These are phyloP conservation scores for Ophiocordyceps camponoti-saundersi DNA, from an alignment of 2,329 filamentous ascomycete genomes.

Conservation along the genomic window DNA sequence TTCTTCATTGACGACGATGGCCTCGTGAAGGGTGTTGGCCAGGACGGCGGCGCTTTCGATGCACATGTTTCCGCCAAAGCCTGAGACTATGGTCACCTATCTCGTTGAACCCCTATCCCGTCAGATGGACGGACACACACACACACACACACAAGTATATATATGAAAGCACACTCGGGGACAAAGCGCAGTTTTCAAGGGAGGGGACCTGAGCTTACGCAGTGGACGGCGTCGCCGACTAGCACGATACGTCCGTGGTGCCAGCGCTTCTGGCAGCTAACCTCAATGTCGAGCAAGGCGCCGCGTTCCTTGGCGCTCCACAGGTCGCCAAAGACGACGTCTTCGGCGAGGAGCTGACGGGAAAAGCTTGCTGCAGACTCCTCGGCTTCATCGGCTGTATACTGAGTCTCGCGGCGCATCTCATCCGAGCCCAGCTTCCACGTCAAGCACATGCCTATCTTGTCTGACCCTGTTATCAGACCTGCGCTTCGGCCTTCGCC, in stretches of 20 bases:
- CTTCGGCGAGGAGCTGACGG: constrained; percentile 10
- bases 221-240: constrained; percentile 16
- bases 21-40: constrained; percentile 6
- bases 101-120: not conserved
- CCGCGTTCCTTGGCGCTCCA: constrained; percentile 8
- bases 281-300: constrained; percentile 12
- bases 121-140: not conserved
- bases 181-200: too few species aligned
- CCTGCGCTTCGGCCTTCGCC: not conserved
- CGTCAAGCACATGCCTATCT: not conserved
- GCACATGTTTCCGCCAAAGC: constrained; percentile 13
- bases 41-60: constrained; percentile 10
- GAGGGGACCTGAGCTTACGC: constrained; percentile 11
- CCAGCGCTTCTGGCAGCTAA: constrained; percentile 15
- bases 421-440: not conserved
- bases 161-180: too few species aligned
- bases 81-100: constrained; percentile 8
- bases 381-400: constrained; percentile 13
- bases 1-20: not conserved
- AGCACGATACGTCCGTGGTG: constrained; percentile 13
- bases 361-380: constrained; percentile 9
- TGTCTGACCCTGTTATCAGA: not conserved
- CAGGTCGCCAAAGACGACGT: constrained; percentile 15
- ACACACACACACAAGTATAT: too few species aligned
- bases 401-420: not conserved